Percentiles rank a stretch among this genome's conserved stretches.
Conservation (phyloP, 1,284 basidiomycete species). For the Fomes fomentarius region DNA sequence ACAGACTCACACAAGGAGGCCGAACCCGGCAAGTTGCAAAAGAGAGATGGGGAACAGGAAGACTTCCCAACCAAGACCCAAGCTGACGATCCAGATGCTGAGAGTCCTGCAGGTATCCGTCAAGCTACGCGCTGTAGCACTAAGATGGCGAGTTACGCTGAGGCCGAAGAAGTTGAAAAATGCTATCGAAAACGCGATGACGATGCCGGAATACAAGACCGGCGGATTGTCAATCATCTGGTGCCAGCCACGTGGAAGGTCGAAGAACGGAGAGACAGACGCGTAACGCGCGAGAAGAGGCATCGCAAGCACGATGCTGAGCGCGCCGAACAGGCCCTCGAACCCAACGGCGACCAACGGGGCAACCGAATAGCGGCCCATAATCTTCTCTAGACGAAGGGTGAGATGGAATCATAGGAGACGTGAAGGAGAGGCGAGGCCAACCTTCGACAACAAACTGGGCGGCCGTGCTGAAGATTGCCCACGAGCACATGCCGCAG, state of each 20-base stretch:
- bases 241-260: constrained; percentile 87
- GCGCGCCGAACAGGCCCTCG: constrained; percentile 91
- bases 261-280: constrained; percentile 75
- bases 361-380: constrained; percentile 84
- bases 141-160: constrained; percentile 89
- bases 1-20: constrained; percentile 80
- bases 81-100: constrained; percentile 88
- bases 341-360: constrained; percentile 95
- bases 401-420: background rate
- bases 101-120: constrained; percentile 97
- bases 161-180: constrained; percentile 97
- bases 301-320: constrained; percentile 77
- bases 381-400: constrained; percentile 73
- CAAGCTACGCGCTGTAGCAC: constrained; percentile 86
- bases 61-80: constrained; percentile 91
- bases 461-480: constrained; percentile 69
- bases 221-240: constrained; percentile 84
- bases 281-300: constrained; percentile 61
- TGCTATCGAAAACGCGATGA: constrained; percentile 73
- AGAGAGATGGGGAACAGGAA: constrained; percentile 84
- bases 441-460: constrained; percentile 96
- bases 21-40: constrained; percentile 89
- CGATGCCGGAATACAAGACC: constrained; percentile 80
- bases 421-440: constrained; percentile 21
- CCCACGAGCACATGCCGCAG: constrained; percentile 12